Evolutionary conservation across 2,329 filamentous ascomycete genomes (phyloP).

Genomic region (Metarhizium album): DNA sequence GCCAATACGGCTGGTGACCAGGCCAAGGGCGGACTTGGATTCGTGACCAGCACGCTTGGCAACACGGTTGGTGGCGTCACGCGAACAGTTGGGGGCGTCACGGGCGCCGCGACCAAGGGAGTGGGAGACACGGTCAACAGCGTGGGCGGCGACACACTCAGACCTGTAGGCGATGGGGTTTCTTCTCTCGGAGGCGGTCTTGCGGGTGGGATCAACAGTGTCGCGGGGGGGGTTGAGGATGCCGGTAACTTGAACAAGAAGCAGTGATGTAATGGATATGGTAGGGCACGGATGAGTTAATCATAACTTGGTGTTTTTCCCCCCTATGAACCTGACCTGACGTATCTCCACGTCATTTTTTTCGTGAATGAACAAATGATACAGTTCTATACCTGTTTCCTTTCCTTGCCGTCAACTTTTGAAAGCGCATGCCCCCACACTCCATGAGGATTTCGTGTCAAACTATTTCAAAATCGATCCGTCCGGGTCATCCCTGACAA

Average conservation of each 20-base stretch:
- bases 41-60: conserved; percentile 29
- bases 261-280: conserved; percentile 15
- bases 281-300: background rate
- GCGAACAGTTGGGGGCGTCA: conserved; percentile 29
- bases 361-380: background rate
- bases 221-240: conserved; percentile 45
- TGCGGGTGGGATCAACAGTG: conserved; percentile 35
- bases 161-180: conserved; percentile 44
- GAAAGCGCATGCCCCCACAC: background rate
- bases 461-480: background rate
- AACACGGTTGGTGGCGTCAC: conserved; percentile 30
- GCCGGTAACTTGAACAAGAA: conserved; percentile 46
- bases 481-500: background rate
- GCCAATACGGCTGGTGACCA: conserved; percentile 17
- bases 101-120: conserved; percentile 43
- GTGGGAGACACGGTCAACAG: conserved; percentile 44
- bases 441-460: background rate
- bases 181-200: conserved; percentile 41
- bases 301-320: background rate
- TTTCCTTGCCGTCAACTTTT: background rate
- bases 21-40: conserved; percentile 25
- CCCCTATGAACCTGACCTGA: background rate
- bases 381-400: background rate
- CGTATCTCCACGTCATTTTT: background rate
- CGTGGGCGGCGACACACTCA: conserved; percentile 42